Percentiles rank a stretch among this genome's conserved stretches.
Conservation (phyloP, 1,284 basidiomycete species). For the Rugosomyces carneus region DNA sequence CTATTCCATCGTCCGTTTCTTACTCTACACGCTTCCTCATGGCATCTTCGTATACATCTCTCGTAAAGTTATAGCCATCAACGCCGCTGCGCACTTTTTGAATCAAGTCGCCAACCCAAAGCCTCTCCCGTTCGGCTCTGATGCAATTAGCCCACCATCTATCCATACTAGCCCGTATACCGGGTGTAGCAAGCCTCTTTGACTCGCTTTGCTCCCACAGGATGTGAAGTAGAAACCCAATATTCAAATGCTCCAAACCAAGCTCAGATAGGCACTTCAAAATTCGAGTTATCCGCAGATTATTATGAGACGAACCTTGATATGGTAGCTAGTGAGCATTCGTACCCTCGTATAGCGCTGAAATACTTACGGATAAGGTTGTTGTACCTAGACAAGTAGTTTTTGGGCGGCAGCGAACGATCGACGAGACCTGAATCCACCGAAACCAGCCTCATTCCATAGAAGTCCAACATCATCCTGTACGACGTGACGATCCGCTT, state of each 20-base stretch:
- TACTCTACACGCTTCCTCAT: slow-evolving; percentile 24
- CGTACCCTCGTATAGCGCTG: background rate
- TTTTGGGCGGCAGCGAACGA: slow-evolving; percentile 37
- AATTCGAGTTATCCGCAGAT: slow-evolving; percentile 73
- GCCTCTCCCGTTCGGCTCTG: slow-evolving; percentile 51
- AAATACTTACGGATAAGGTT: slow-evolving; percentile 60
- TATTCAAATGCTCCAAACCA: slow-evolving; percentile 55
- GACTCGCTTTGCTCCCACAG: slow-evolving; percentile 65
- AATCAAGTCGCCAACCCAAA: slow-evolving; percentile 47
- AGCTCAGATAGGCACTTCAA: slow-evolving; percentile 71
- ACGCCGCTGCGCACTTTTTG: slow-evolving; percentile 36
- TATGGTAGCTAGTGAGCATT: slow-evolving; percentile 1
- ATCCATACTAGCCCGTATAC: slow-evolving; percentile 61
- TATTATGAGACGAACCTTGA: slow-evolving; percentile 62
- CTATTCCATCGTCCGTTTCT: background rate
- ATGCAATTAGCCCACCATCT: slow-evolving; percentile 75
- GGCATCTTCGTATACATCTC: slow-evolving; percentile 46
- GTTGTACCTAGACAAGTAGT: slow-evolving; percentile 45
- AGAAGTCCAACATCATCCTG: slow-evolving; percentile 68
- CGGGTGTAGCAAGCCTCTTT: slow-evolving; percentile 40
- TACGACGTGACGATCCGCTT: slow-evolving; percentile 56
- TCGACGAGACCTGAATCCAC: slow-evolving; percentile 51
- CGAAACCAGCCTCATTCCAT: slow-evolving; percentile 59
- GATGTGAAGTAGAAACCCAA: slow-evolving; percentile 64
- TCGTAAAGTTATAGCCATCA: slow-evolving; percentile 45